Evolutionary conservation across 768 basidiomycete genomes (phyloP), one percentile per base, ranked within the genome.

Genomic region (Astraeus odoratus): DNA sequence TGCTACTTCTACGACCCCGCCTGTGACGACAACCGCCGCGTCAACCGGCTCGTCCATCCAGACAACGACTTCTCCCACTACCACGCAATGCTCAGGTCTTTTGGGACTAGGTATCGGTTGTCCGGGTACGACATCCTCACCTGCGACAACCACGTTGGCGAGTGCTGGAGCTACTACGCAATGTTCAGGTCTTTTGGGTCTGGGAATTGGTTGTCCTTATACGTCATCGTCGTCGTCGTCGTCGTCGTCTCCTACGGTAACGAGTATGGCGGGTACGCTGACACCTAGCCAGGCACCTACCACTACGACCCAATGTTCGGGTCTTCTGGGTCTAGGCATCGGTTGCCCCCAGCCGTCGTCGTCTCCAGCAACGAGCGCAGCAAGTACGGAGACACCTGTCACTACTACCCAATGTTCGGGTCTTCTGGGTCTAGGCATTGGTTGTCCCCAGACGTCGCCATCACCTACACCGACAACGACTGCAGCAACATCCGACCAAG

Each of bases 301-400:
- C 1, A 23, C 33, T 6, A 8, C 36, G 18, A 20, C 35, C 9
- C 29, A 36, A 10, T 50, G 49, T 34, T 34, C 23, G 19, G 49
- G 49, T 8, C 20, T 43, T 23, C 33, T 50, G 16, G 49, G 49
- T 46, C 39, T 50, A 2, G 49, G 44, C 19, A 46, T 43, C 36
- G 41, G 41, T 20, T 50, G 49, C 20, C 26, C 36, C n/a, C 23
- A 44, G 1, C 27, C 44, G 3, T 36, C 44, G 35, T 47, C 52
- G 36, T 37, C 45, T 8, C n/a, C 48, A 16, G 15, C 48, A 16
- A 46, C 48, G 10, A 36, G 52, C 5, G 36, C 42, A 20, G 18
- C 57, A 12, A 23, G 12, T 41, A 34, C 44, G 8, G 42, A 13
- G 27, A 29, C 39, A 23, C 20, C 46, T 12, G 47, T 42, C 1